Percentiles rank a stretch among this genome's conserved stretches.
Conservation (phyloP, 192 early-diverging fungal species). For the Lobosporangium transversale region DNA sequence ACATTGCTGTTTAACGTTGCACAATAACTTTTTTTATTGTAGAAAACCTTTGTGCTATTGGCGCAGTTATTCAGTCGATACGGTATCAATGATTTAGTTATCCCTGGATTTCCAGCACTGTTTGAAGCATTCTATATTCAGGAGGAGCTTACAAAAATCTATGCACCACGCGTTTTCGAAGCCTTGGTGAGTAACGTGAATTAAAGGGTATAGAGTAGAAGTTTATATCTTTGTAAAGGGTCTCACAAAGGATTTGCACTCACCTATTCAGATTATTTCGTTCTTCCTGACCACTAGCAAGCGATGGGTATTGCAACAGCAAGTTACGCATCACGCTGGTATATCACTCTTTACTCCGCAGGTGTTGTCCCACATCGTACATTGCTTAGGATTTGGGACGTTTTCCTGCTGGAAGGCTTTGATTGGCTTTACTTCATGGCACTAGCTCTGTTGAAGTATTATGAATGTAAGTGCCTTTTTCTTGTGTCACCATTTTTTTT, state of each 20-base stretch:
- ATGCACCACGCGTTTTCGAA: constrained; percentile 56
- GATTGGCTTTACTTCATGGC: constrained; percentile 65
- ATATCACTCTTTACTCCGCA: constrained; percentile 66
- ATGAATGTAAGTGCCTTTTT: constrained; percentile 52
- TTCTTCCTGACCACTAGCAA: constrained; percentile 23
- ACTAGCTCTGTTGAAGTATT: constrained; percentile 55
- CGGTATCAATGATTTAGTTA: constrained; percentile 59
- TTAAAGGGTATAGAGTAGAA: too few species aligned
- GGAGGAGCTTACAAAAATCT: constrained; percentile 57
- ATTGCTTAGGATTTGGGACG: constrained; percentile 66
- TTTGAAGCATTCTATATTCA: constrained; percentile 68
- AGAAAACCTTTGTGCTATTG: constrained; percentile 65
- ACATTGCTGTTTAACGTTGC: too few species aligned
- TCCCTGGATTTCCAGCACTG: constrained; percentile 65
- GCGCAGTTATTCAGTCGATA: constrained; percentile 60
- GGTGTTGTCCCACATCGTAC: constrained; percentile 62
- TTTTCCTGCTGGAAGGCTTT: constrained; percentile 61
- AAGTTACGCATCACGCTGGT: constrained; percentile 68
- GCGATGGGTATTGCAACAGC: constrained; percentile 57
- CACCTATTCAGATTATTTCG: too few species aligned
- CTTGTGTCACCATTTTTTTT: background rate
- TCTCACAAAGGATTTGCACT: too few species aligned
- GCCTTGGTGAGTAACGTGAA: constrained; percentile 60
- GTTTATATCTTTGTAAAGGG: background rate
- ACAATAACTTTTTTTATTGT: background rate